These are phyloP conservation scores for Gomphus bonarii DNA, from an alignment of 1,284 basidiomycete genomes.

Conservation along the genomic window DNA sequence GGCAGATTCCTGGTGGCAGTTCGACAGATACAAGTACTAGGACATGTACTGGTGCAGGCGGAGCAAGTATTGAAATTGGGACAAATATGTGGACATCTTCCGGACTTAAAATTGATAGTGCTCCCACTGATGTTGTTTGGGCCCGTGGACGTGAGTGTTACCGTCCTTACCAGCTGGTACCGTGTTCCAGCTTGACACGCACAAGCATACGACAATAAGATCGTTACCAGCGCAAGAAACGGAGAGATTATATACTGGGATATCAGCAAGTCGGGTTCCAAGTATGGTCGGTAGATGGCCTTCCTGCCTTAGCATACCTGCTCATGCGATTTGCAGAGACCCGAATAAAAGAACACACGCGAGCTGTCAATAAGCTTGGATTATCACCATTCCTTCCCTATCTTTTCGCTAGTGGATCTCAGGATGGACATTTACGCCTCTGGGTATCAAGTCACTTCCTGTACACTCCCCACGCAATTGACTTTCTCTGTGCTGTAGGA, in stretches of 20 bases:
- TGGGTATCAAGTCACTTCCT: constrained; percentile 46
- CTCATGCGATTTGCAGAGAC: constrained; percentile 36
- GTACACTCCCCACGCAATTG: not conserved
- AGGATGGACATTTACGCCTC: constrained; percentile 69
- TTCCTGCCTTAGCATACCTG: constrained; percentile 13
- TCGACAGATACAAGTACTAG: constrained; percentile 17
- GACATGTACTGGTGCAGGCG: constrained; percentile 41
- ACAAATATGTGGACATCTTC: constrained; percentile 66
- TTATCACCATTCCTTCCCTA: constrained; percentile 52
- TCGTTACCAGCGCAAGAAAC: constrained; percentile 73
- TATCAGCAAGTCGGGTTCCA: constrained; percentile 56
- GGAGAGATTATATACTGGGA: constrained; percentile 85
- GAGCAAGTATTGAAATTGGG: constrained; percentile 56
- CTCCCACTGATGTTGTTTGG: constrained; percentile 76
- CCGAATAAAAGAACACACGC: constrained; percentile 61
- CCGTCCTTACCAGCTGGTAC: not conserved
- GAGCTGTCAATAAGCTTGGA: constrained; percentile 66
- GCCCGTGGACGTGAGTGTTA: constrained; percentile 57
- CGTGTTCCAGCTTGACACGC: not conserved
- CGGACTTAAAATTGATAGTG: constrained; percentile 64
- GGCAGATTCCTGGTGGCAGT: constrained; percentile 20
- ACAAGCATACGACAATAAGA: constrained; percentile 53
- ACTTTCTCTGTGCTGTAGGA: constrained; percentile 38
- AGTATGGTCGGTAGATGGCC: constrained; percentile 47
- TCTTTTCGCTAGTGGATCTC: constrained; percentile 70